These are phyloP conservation scores for Beauveria sp. DNA, from an alignment of 2,329 filamentous ascomycete species.

Conservation along the genomic window DNA sequence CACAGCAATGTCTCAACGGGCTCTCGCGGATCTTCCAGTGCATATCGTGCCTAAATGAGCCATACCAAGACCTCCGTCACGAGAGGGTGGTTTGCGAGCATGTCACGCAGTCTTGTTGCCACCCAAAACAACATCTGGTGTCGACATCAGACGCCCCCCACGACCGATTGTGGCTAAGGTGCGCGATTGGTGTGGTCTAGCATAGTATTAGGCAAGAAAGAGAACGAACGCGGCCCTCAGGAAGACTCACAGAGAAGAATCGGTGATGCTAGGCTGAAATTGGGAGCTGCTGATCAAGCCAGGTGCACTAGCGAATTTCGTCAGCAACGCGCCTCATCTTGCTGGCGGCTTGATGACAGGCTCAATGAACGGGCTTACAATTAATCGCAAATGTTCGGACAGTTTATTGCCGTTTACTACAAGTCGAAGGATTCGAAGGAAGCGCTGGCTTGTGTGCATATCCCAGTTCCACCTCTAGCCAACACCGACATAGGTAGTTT, in stretches of 20 bases:
- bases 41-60: not conserved
- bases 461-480: not conserved
- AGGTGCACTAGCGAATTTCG: not conserved
- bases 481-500: not conserved
- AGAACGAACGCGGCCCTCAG: not conserved
- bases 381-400: not conserved
- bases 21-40: not conserved
- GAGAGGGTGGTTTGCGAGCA: not conserved
- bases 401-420: not conserved
- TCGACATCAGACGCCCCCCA: too few species aligned
- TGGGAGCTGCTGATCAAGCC: not conserved
- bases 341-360: not conserved
- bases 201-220: not conserved
- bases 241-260: not conserved
- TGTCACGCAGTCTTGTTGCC: not conserved
- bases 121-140: not conserved
- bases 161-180: not conserved
- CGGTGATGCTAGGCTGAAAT: not conserved
- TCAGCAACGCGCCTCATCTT: not conserved
- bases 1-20: not conserved
- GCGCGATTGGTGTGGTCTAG: not conserved
- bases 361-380: not conserved
- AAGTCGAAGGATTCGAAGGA: not conserved
- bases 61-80: not conserved
- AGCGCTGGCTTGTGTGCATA: not conserved